Base-by-base conservation (phyloP, 1,284 basidiomycete genomes). In the Melampsora americana region DNA sequence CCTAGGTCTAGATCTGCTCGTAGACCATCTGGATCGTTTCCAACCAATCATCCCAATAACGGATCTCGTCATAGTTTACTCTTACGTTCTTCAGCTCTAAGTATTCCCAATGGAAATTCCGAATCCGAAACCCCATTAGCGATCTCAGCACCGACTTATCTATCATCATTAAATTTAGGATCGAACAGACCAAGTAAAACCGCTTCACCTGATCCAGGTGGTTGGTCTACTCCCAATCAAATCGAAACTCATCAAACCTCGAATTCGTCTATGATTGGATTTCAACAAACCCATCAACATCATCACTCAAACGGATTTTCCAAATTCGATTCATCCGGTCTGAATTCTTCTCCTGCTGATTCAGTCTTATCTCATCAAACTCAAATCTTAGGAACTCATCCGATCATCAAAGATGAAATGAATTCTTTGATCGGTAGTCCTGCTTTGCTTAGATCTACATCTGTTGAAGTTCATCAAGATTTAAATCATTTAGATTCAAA, bases 81-180 rank as follows among this genome's bases (percentile, higher is more conserved):
- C 12, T 46, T 39, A 32, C 6, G 35, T 2, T 9, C n/a, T 23
- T 23, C 18, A 1, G 20, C 42, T 35, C 16, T n/a, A 18, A 42
- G 28, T 66, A 20, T 26, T 20, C 28, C 28, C n/a, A 39, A 32
- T 28, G 42, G n/a, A 11, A n/a, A 20, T n/a, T 46, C 16, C 0
- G 42, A 18, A 39, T 20, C 32, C 20, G n/a, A 16, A 53, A 18
- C 23, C 20, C 30, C 44, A 35, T 12, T 32, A 32, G 62, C 46
- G 5, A 26, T n/a, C 44, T 62, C 46, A 32, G 61, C 44, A 32
- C 70, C 70, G 28, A 66, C 65, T 14, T 66, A 66, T 66, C 23
- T 66, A 44, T 18, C 32, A 5, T 30, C n/a, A n/a, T 59, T 59
- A 28, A 64, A 64, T 18, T 64, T 35, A 28, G 20, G n/a, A 44